Conservation (phyloP, 176 grass and related monocot species). For the Zea mays region Zm-B73-REFERENCE-NAM-5.0 NC_050101.1:113367501-113368000, state of each 20-base stretch:
- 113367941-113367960: no score
- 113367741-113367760: not conserved
- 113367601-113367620: not conserved
- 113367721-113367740: not conserved
- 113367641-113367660: not conserved
- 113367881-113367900: no score
- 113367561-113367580: not conserved
- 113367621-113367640: not conserved
- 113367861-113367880: no score
- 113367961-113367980: no score
- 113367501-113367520: not conserved
- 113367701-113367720: slow-evolving; percentile 16
- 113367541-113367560: slow-evolving; percentile 3
- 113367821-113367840: slow-evolving; percentile 2
- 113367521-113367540: slow-evolving; percentile 28
- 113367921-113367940: no score
- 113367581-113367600: not conserved
- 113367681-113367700: not conserved
- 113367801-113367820: slow-evolving; percentile 13
- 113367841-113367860: slow-evolving; percentile 51
- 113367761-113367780: not conserved
- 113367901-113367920: no score
- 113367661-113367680: not conserved
- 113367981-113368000: no score
- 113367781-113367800: not conserved